phyloP scores from a whole-genome alignment of 192 early-diverging fungal genomes.

The Backusella mclennaniae region DNA sequence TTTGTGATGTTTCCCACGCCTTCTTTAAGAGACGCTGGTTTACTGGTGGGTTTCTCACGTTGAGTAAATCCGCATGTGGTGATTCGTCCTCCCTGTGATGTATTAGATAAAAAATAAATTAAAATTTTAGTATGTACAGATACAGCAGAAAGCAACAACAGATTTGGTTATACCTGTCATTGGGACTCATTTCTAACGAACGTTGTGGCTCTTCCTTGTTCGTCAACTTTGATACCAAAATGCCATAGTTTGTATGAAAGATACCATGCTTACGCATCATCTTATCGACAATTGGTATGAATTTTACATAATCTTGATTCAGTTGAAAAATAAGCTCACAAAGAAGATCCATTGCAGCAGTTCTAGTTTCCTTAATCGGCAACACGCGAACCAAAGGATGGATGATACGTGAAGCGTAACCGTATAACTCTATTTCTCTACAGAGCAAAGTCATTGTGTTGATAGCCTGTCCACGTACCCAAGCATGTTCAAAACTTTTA shows the following conservation, averaged over 20 bases:
- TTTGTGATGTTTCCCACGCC: slow-evolving; percentile 84
- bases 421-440: slow-evolving; percentile 72
- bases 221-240: slow-evolving; percentile 66
- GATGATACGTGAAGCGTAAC: slow-evolving; percentile 85
- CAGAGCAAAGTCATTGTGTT: slow-evolving; percentile 71
- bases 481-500: slow-evolving; percentile 69
- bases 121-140: neutral
- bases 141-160: neutral
- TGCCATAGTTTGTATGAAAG: slow-evolving; percentile 70
- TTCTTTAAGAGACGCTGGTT: slow-evolving; percentile 83
- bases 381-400: slow-evolving; percentile 80
- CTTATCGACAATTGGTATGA: slow-evolving; percentile 83
- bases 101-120: neutral
- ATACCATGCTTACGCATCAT: slow-evolving; percentile 63
- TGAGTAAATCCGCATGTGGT: slow-evolving; percentile 51
- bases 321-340: slow-evolving; percentile 82
- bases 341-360: slow-evolving; percentile 78
- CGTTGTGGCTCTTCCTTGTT: slow-evolving; percentile 73
- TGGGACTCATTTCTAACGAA: slow-evolving; percentile 49
- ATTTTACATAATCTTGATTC: slow-evolving; percentile 82
- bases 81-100: slow-evolving; percentile 45
- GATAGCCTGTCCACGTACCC: slow-evolving; percentile 66
- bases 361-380: slow-evolving; percentile 55
- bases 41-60: slow-evolving; percentile 73
- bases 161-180: slow-evolving; percentile 33